Percentiles rank a stretch among this genome's conserved stretches.
phyloP scores from a whole-genome alignment of 108 stramenopile species.

The Aurantiochytrium sp. region DNA sequence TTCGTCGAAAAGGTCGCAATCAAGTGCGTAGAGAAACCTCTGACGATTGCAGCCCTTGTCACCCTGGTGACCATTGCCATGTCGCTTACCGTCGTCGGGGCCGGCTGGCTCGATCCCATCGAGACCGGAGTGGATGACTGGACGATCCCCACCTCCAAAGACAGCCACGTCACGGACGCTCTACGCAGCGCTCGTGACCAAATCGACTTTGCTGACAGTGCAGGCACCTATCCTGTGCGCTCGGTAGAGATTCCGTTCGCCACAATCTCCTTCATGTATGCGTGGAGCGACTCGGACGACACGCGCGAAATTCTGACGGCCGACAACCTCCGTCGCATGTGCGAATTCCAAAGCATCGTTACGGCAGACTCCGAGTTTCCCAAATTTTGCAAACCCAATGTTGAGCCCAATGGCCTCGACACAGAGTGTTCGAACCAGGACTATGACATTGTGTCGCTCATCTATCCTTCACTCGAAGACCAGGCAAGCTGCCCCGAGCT shows the following conservation, averaged over 20 bases:
- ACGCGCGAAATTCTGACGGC: not conserved
- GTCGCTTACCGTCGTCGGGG: not conserved
- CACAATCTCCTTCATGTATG: not conserved
- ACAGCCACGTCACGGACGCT: not conserved
- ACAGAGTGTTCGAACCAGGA: not conserved
- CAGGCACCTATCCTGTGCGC: not conserved
- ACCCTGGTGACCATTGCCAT: no score
- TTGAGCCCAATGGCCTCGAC: not conserved
- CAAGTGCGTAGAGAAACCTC: no score
- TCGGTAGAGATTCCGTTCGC: not conserved
- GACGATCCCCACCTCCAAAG: not conserved
- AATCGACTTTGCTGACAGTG: not conserved
- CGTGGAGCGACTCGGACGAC: not conserved
- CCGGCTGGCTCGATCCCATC: not conserved
- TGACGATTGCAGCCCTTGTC: no score
- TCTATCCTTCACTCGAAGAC: not conserved
- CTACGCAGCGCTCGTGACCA: not conserved
- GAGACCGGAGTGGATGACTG: not conserved
- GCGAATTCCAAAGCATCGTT: not conserved
- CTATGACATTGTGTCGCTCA: not conserved
- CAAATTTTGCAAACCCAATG: not conserved
- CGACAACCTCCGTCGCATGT: not conserved
- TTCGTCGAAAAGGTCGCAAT: no score
- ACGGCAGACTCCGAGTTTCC: not conserved
- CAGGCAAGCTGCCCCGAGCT: not conserved